Conservation (phyloP, 2,329 filamentous ascomycete species). For the Truncatella angustata region DNA sequence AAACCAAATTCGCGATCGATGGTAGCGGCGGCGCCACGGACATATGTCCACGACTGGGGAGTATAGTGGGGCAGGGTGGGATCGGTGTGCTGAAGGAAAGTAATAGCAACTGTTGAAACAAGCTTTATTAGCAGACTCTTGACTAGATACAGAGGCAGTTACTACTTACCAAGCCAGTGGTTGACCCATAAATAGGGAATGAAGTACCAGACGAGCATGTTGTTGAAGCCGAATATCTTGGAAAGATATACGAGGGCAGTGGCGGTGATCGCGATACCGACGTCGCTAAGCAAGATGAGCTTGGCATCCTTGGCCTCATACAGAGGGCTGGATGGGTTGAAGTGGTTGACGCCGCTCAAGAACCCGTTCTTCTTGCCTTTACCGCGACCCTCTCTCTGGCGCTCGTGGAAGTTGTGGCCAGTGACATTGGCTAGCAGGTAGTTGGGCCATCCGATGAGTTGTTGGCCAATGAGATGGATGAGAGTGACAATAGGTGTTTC, state of each 20-base stretch:
- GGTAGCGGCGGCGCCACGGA: slow-evolving; percentile 89
- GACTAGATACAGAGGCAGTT: not conserved
- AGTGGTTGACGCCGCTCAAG: slow-evolving; percentile 87
- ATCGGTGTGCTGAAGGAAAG: slow-evolving; percentile 96
- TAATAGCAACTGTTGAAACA: slow-evolving; percentile 83
- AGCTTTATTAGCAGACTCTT: not conserved
- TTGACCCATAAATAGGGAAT: slow-evolving; percentile 96
- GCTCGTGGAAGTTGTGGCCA: slow-evolving; percentile 91
- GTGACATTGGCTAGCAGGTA: slow-evolving; percentile 92
- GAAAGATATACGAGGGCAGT: slow-evolving; percentile 66
- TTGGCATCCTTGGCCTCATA: slow-evolving; percentile 91
- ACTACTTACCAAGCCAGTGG: slow-evolving; percentile 89
- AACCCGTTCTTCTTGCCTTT: slow-evolving; percentile 86
- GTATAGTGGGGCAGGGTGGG: slow-evolving; percentile 91
- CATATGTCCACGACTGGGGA: slow-evolving; percentile 83
- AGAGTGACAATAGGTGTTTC: slow-evolving; percentile 88
- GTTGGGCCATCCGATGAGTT: slow-evolving; percentile 88
- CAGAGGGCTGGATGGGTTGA: slow-evolving; percentile 81
- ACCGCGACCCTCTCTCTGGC: slow-evolving; percentile 88
- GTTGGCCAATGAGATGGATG: slow-evolving; percentile 73
- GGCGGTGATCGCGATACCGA: slow-evolving; percentile 68
- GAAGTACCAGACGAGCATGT: slow-evolving; percentile 93
- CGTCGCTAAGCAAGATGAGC: slow-evolving; percentile 80
- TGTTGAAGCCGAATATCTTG: slow-evolving; percentile 77
- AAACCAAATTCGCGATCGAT: slow-evolving; percentile 98